Conservation (phyloP, 148 eudicot species). For the Persicaria maculosa region DNA sequence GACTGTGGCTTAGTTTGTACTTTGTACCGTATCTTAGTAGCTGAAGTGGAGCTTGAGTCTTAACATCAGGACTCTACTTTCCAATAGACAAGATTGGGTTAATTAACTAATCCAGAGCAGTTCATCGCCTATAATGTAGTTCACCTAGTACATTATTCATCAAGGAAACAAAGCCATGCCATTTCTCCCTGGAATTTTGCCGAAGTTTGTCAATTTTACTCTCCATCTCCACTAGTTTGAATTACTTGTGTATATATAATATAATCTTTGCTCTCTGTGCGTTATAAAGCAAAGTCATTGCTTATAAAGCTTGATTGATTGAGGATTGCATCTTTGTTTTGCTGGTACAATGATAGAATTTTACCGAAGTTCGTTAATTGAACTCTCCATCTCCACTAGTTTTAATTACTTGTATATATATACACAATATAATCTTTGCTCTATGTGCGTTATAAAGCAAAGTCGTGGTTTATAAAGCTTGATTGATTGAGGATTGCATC, state of each 20-base stretch:
- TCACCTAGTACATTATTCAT: not conserved
- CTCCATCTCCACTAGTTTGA: not conserved
- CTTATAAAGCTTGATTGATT: too few species aligned
- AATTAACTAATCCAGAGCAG: not conserved
- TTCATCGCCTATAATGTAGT: not conserved
- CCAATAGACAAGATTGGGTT: not conserved
- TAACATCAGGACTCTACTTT: not conserved
- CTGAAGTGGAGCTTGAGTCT: not conserved
- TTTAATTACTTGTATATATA: not conserved
- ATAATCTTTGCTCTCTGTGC: not conserved
- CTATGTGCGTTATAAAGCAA: too few species aligned
- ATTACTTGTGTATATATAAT: not conserved
- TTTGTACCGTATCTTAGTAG: not conserved
- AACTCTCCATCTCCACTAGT: not conserved
- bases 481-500: not conserved
- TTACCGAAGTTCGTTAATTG: not conserved
- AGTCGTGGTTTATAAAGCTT: too few species aligned
- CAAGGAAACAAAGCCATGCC: not conserved
- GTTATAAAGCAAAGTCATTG: too few species aligned
- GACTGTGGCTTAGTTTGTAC: too few species aligned
- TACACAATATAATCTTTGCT: not conserved
- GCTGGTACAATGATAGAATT: not conserved
- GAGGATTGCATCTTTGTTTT: not conserved
- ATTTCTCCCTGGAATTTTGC: not conserved
- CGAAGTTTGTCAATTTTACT: not conserved